Evolutionary conservation across 495 filamentous ascomycete species (phyloP).

Genomic region (Talaromyces thailandensis): DNA sequence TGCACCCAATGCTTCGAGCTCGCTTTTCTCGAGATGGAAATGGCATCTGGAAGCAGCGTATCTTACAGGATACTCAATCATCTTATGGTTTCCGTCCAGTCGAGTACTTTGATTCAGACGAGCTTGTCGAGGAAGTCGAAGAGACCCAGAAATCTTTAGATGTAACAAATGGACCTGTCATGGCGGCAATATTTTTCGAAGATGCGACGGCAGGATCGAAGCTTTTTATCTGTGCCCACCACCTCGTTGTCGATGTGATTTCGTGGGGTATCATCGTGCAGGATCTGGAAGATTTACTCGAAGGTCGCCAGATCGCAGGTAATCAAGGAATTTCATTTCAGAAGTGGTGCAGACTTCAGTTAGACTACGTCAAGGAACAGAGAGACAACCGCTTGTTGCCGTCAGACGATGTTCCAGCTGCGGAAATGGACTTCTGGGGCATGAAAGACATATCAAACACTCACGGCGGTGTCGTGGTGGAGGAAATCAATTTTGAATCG

Average conservation of each 20-base stretch:
- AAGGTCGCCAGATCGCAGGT: constrained; percentile 8
- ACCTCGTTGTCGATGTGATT: constrained; percentile 49
- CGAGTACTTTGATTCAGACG: constrained; percentile 4
- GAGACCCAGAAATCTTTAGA: constrained; percentile 12
- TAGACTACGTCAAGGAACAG: constrained; percentile 21
- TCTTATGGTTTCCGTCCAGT: constrained; percentile 11
- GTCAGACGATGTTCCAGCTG: constrained; percentile 10
- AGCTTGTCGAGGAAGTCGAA: constrained; percentile 4
- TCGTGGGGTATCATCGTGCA: constrained; percentile 50
- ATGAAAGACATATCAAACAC: constrained; percentile 25
- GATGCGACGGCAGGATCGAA: constrained; percentile 6
- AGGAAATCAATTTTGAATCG: constrained; percentile 20
- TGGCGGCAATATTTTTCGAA: constrained; percentile 32
- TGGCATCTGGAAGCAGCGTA: constrained; percentile 15
- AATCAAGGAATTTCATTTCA: constrained; percentile 14
- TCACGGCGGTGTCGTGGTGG: constrained; percentile 19
- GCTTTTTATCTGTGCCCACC: constrained; percentile 37
- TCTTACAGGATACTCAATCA: constrained; percentile 4
- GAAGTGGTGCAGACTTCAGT: constrained; percentile 17
- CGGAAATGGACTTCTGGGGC: constrained; percentile 30
- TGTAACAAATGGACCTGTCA: constrained; percentile 31
- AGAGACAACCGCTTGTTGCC: constrained; percentile 15
- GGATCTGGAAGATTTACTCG: constrained; percentile 48
- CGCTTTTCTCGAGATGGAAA: constrained; percentile 33
- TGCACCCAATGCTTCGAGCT: constrained; percentile 52